Base-by-base conservation (phyloP, 1,284 basidiomycete genomes). In the Fomes fomentarius region DNA sequence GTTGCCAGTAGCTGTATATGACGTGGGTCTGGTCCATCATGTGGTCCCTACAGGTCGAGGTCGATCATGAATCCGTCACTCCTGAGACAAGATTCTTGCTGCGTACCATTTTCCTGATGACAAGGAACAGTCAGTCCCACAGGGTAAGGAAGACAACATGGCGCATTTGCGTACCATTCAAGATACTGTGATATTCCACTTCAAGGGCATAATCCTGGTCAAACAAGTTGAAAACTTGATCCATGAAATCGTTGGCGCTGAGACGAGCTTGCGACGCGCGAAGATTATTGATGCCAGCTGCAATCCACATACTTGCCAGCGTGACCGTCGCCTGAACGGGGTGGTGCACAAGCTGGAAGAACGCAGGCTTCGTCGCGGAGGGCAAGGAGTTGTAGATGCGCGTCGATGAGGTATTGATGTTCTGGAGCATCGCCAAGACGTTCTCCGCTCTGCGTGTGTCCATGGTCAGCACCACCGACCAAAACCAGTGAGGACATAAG, bases 11-110 rank as follows among this genome's bases (percentile, higher is more conserved):
- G 58, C 76, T 80, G 60, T 86, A 87, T 61, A 79, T 79, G 50
- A 84, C 65, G 68, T 84, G 82, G 7, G 82, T 85, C 63, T 88
- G 85, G 57, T 83, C 79, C 80, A 89, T 85, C 79, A 87, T 86
- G 61, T 84, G 69, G 48, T 65, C 61, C 69, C 63, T 63, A n/a
- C n/a, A n/a, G n/a, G n/a, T n/a, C n/a, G n/a, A n/a, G n/a, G n/a
- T n/a, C n/a, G n/a, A n/a, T n/a, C n/a, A n/a, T n/a, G n/a, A n/a
- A n/a, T n/a, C n/a, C n/a, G n/a, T n/a, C n/a, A n/a, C n/a, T n/a
- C n/a, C n/a, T n/a, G n/a, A 8, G 19, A 22, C 38, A 14, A n/a
- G 28, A 12, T 25, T 6, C 3, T 3, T 10, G 12, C n/a, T 2
- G 6, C 41, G 28, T 37, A 60, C 81, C 83, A 85, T 78, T 85